Base-by-base conservation (phyloP, 1,139 yeast genomes). In the Petasospora fabianii region DNA sequence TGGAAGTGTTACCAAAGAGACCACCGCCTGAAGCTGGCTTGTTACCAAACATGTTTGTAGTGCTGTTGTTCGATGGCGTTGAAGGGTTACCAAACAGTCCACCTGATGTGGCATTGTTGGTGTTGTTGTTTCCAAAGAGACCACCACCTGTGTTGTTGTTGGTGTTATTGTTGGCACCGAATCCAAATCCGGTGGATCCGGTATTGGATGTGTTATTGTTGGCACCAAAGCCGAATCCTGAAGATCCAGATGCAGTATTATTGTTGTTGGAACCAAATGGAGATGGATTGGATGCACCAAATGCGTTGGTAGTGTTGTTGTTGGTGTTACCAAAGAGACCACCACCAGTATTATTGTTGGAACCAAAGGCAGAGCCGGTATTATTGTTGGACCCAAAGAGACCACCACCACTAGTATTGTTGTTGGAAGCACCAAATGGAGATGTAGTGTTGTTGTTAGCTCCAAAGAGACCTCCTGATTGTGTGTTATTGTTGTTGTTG, bases 391-490 rank as follows among this genome's bases (percentile, higher is more conserved):
- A 24, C 18, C 51, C 51, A 32, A 47, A 47, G 19, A 48, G 35
- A 33, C 53, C 49, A 38, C 45, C 43, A 24, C 34, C 36, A 20
- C 29, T 13, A 12, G 29, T 19, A 17, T 24, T 32, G 24, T 24
- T 39, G 40, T 33, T 40, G 11, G 12, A 13, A 12, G 55, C 53
- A 27, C 61, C 61, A 46, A 55, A 66, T 38, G 41, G 46, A 27
- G 36, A 26, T 30, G 39, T 22, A 41, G 39, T 17, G 24, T 51
- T 51, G 19, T 49, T 49, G 36, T 48, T 53, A 34, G 45, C 51
- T 7, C 65, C 66, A 47, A 62, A 62, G 6, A 57, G 36, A 5
- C 58, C 56, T 16, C 58, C 58, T 32, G 51, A 39, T 24, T 22
- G 26, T n/a, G n/a, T n/a, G 26, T 38, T 34, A 29, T 27, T 39